A percentile compares a stretch with the other conserved stretches of the same genome.
Conservation (phyloP, 2,329 filamentous ascomycete genomes). For the Colletotrichum endophyticum region DNA sequence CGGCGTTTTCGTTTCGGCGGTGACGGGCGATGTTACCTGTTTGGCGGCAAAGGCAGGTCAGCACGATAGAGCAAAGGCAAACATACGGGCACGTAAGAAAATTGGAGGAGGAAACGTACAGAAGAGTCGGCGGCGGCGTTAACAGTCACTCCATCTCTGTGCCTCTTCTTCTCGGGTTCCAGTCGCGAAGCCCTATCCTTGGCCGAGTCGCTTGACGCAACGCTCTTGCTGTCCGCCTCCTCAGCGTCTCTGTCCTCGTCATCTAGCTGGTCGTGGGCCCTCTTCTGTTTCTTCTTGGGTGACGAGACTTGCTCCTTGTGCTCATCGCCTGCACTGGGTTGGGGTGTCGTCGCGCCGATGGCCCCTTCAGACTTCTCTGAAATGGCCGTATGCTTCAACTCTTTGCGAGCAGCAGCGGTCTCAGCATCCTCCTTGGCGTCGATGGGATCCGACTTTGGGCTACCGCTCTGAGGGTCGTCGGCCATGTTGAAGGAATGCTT, state of each 20-base stretch:
- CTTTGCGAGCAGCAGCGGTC: conserved; percentile 67
- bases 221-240: conserved; percentile 47
- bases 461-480: conserved; percentile 46
- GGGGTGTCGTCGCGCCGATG: conserved; percentile 27
- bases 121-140: neutral
- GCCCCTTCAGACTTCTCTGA: conserved; percentile 49
- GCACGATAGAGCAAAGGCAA: neutral
- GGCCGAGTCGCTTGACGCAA: conserved; percentile 47
- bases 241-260: conserved; percentile 48
- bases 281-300: conserved; percentile 71
- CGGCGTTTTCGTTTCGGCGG: neutral
- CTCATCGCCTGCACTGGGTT: conserved; percentile 37
- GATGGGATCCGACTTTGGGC: conserved; percentile 41
- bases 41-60: neutral
- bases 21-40: neutral
- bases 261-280: conserved; percentile 62
- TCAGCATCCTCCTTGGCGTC: conserved; percentile 63
- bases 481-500: conserved; percentile 40
- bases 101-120: neutral
- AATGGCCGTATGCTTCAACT: conserved; percentile 68
- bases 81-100: no score
- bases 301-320: conserved; percentile 59
- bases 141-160: conserved; percentile 54
- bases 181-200: conserved; percentile 49
- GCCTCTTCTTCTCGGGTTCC: conserved; percentile 70